Evolutionary conservation across 2,329 filamentous ascomycete species (phyloP), one percentile per base, ranked within the genome.

Genomic region (Cercospora brassicicola): DNA sequence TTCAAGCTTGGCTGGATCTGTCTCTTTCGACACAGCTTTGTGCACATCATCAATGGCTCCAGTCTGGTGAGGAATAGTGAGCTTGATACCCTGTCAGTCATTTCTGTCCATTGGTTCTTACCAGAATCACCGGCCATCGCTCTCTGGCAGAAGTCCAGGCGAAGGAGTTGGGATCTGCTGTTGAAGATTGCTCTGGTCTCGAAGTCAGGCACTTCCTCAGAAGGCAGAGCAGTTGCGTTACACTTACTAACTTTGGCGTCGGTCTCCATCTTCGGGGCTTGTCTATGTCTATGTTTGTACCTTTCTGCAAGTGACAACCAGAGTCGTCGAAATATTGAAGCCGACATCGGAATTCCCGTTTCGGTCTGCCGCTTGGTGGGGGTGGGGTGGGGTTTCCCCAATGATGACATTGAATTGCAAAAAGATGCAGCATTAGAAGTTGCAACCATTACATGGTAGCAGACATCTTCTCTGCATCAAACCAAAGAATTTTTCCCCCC

Each of bases 41-140:
- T 96, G 93, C n/a, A 96, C 86, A 79, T 98, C 94, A 78, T 99
- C 94, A 76, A 99, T 95, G 65, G 91, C 92, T 78, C 93, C 89
- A 15, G 95, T 98, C 92, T 96, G 70, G 26, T 33, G 15, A 53
- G 18, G 33, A 7, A 13, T 20, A 7, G 53, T 71, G 30, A 73
- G 67, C 61, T 2, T 1, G 3, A 9, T 3, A 51, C 45, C 18
- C 18, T 56, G 6, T 66, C n/a, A 61, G 51, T 53, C 26, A 5
- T 39, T 31, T 7, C 26, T 36, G 20, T 11, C 9, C 28, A 18
- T 5, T 31, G 10, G 15, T 28, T 78, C 87, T 78, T 75, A 96
- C 93, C 74, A 99, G 82, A 77, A 99, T 99, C 66, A 97, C 85
- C 15, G 95, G 95, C 95, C 94, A 99, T 79, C 95, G 87, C 73